These are phyloP conservation scores for Aspergillus texensis DNA, from an alignment of 2,329 filamentous ascomycete species.

Conservation along the genomic window DNA sequence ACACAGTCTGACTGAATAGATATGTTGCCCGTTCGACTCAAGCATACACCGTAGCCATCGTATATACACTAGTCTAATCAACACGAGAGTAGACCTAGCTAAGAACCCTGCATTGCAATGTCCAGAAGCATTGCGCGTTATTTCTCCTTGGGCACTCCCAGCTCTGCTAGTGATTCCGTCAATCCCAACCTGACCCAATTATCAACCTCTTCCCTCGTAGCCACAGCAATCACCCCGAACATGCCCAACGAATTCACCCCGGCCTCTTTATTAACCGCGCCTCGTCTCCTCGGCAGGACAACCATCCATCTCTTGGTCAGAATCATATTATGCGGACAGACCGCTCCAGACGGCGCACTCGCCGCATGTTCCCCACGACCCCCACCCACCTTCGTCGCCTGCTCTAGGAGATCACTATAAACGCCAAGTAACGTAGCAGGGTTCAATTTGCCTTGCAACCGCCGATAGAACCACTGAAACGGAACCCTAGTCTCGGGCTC, in stretches of 20 bases:
- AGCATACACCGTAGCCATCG: too few relatives aligned
- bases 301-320: neutral
- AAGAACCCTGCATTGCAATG: too few relatives aligned
- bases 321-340: neutral
- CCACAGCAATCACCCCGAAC: conserved; percentile 1
- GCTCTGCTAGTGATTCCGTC: neutral
- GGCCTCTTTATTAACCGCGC: neutral
- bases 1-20: too few relatives aligned
- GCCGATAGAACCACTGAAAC: neutral
- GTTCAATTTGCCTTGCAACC: neutral
- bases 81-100: too few relatives aligned
- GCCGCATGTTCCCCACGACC: neutral
- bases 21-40: too few relatives aligned
- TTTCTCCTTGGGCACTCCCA: neutral
- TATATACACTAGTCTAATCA: too few relatives aligned
- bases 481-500: neutral
- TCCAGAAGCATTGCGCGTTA: too few relatives aligned
- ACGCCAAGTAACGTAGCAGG: neutral
- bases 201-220: neutral
- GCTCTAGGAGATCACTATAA: neutral
- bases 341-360: neutral
- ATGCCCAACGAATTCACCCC: conserved; percentile 5
- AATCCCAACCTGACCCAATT: neutral
- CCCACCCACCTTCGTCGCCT: neutral
- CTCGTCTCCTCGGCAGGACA: neutral